phyloP scores from a whole-genome alignment of 805 yeast species.

The Metschnikowia rubicola region DNA sequence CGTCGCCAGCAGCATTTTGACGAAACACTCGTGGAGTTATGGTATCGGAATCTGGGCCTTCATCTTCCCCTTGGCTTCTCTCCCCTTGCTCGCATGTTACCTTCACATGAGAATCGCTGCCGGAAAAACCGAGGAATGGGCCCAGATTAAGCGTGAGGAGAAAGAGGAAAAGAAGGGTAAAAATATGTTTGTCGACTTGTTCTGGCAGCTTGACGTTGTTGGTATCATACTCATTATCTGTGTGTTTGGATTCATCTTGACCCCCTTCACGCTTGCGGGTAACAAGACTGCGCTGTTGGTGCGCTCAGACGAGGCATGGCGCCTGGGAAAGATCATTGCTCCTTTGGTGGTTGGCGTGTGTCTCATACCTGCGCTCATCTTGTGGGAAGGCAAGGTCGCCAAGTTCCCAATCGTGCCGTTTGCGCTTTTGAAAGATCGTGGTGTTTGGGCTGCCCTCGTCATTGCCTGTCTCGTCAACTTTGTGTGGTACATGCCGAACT shows the following conservation, averaged over 20 bases:
- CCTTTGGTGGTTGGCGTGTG: conserved; percentile 68
- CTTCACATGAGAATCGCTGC: conserved; percentile 57
- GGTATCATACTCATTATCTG: conserved; percentile 58
- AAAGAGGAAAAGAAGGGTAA: conserved; percentile 24
- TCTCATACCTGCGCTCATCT: conserved; percentile 53
- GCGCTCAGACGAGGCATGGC: conserved; percentile 45
- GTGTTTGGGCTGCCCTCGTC: conserved; percentile 67
- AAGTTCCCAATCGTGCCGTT: conserved; percentile 62
- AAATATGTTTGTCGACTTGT: conserved; percentile 31
- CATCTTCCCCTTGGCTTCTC: conserved; percentile 60
- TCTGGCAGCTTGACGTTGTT: conserved; percentile 63
- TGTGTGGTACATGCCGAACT: conserved; percentile 67
- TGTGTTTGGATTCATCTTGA: conserved; percentile 60
- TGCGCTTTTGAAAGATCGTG: conserved; percentile 59
- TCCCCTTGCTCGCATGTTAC: conserved; percentile 57
- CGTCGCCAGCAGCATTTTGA: conserved; percentile 39
- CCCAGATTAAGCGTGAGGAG: conserved; percentile 36
- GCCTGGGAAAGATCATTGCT: conserved; percentile 56
- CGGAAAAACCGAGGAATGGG: conserved; percentile 49
- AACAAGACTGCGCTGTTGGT: conserved; percentile 16
- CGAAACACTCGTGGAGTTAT: conserved; percentile 57
- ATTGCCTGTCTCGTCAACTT: conserved; percentile 58
- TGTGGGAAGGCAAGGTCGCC: conserved; percentile 58
- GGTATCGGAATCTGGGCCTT: conserved; percentile 80
- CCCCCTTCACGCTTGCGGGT: conserved; percentile 76